These are phyloP conservation scores for Termitomyces sp. DNA, from an alignment of 1,284 basidiomycete genomes.

Conservation along the genomic window DNA sequence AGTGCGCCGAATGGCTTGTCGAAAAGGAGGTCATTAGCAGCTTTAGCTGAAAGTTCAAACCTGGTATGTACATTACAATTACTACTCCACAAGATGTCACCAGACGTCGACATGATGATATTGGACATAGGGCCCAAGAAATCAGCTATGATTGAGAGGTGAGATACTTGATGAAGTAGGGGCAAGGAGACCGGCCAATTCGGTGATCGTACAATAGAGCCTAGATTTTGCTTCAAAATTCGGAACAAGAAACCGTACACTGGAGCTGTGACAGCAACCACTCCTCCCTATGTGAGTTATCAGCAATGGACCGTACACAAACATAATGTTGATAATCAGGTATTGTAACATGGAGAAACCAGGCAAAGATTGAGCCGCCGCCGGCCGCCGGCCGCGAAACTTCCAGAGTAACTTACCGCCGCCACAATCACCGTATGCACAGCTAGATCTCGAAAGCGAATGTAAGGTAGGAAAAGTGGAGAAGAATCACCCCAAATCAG, in stretches of 20 bases:
- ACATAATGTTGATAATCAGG: not conserved
- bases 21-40: slow-evolving; percentile 52
- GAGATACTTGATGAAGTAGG: not conserved
- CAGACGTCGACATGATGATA: slow-evolving; percentile 44
- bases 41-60: slow-evolving; percentile 46
- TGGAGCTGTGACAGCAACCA: slow-evolving; percentile 44
- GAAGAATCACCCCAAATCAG: slow-evolving; percentile 58
- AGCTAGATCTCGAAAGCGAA: slow-evolving; percentile 58
- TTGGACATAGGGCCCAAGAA: slow-evolving; percentile 50
- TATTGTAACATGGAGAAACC: not conserved
- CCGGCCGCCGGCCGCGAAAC: no score
- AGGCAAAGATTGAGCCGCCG: not conserved
- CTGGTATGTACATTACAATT: slow-evolving; percentile 51
- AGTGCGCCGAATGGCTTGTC: slow-evolving; percentile 44
- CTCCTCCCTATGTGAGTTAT: slow-evolving; percentile 41
- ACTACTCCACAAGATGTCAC: slow-evolving; percentile 53
- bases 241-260: slow-evolving; percentile 23
- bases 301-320: not conserved
- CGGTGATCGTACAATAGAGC: not conserved
- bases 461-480: slow-evolving; percentile 58
- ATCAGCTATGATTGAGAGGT: not conserved
- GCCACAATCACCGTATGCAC: slow-evolving; percentile 58
- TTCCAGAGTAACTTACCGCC: slow-evolving; percentile 39
- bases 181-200: not conserved
- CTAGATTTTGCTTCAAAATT: not conserved